Conservation (phyloP, 1,284 basidiomycete species). For the Hypsizygus ulmarius region DNA sequence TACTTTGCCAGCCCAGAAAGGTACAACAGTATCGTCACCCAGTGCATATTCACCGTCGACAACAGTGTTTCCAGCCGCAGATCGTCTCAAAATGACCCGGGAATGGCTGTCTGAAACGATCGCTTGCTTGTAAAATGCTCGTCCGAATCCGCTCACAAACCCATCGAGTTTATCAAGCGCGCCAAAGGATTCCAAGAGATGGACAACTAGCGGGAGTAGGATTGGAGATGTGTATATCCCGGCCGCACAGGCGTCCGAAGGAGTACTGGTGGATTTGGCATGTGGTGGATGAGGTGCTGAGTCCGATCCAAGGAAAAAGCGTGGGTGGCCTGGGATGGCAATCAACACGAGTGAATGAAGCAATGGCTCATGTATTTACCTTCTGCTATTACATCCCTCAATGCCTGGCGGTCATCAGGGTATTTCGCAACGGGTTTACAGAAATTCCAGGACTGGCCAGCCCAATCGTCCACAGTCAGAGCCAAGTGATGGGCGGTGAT, state of each 20-base stretch:
- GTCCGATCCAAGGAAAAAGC: conserved; percentile 98
- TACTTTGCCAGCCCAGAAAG: conserved; percentile 90
- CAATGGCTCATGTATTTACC: conserved; percentile 41
- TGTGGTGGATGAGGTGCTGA: conserved; percentile 89
- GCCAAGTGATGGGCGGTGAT: conserved; percentile 97
- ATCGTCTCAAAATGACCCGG: conserved; percentile 35
- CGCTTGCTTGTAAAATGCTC: conserved; percentile 71
- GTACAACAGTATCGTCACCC: conserved; percentile 66
- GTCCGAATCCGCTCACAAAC: conserved; percentile 77
- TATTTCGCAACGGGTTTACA: conserved; percentile 99
- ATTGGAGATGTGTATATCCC: conserved; percentile 93
- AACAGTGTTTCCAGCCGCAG: conserved; percentile 33
- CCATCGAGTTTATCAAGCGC: conserved; percentile 78
- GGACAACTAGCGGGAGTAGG: conserved; percentile 83
- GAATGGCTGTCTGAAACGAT: conserved; percentile 27
- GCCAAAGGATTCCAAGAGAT: conserved; percentile 83
- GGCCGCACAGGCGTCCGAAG: conserved; percentile 81
- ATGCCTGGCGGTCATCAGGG: conserved; percentile 86
- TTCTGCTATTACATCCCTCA: conserved; percentile 79
- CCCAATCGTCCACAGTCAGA: conserved; percentile 96
- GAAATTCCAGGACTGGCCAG: conserved; percentile 93
- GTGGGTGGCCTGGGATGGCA: conserved; percentile 69
- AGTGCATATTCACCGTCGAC: conserved; percentile 53
- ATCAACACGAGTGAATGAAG: conserved; percentile 5
- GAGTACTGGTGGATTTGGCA: conserved; percentile 77